Base-by-base conservation (phyloP, 2,329 filamentous ascomycete species). In the Apiospora rasikravindrae region DNA sequence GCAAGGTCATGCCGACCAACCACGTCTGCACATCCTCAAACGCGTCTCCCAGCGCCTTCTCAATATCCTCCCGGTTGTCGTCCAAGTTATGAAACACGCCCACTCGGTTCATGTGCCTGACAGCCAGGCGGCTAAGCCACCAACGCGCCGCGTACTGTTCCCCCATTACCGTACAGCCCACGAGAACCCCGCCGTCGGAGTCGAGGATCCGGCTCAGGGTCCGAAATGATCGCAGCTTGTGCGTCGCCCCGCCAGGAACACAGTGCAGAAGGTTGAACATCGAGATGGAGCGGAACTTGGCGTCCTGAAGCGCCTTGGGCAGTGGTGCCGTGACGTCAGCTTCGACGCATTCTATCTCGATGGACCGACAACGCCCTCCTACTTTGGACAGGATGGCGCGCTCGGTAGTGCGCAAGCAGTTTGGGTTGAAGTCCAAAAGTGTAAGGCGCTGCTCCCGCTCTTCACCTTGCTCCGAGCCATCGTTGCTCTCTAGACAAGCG, bases 221-320 rank as follows among this genome's bases (percentile, higher is more conserved):
- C 8, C 61, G 70, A 26, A 85, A 78, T 1, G 83, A 77, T 14
- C 45, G 66, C 16, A 79, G 71, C 73, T 84, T 84, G 6, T 73
- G 72, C 4, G 71, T 67, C 19, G 14, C 22, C 1, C 79, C 78
- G 0, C 79, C 80, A 0, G 83, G 83, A 13, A 86, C 73, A 74
- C 84, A 85, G 74, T 86, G 84, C 22, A 85, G 77, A 5, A 85
- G 73, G 73, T 83, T 85, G 74, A 84, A 84, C 76, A 84, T 78
- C 19, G 82, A 82, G 69, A 87, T 82, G 0, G 83, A 83, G 74
- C 84, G 81, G 73, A 84, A 87, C 66, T 74, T 75, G 2, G 73
- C 75, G 51, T 74, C 74, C 29, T 72, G 71, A 29, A 82, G 71
- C 4, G 71, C 73, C 33, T 73, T 69, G 0, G 81, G 81, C 2